phyloP scores from a whole-genome alignment of 2,329 filamentous ascomycete species.

The Rhynchosporium agropyri region DNA sequence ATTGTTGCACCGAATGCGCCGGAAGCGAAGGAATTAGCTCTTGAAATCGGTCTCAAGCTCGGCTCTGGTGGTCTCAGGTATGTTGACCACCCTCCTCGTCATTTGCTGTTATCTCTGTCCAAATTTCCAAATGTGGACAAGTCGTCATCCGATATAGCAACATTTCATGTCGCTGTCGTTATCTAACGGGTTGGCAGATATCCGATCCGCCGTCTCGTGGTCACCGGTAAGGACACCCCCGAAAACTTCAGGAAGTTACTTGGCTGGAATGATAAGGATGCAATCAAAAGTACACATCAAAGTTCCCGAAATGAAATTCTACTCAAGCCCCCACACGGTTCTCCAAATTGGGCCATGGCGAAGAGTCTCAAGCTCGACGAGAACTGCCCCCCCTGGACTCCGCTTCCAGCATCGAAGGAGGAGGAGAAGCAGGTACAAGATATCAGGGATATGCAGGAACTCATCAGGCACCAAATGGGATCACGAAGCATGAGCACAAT shows the following conservation, averaged over 20 bases:
- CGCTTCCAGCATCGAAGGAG: not conserved
- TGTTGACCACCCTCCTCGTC: not conserved
- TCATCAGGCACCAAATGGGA: not conserved
- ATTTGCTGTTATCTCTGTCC: no score
- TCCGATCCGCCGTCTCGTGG: not conserved
- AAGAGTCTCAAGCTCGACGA: not conserved
- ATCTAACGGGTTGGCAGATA: no score
- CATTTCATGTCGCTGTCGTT: no score
- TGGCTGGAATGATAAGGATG: not conserved
- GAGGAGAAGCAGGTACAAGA: not conserved
- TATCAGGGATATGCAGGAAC: not conserved
- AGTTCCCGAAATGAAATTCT: not conserved
- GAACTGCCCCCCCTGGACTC: not conserved
- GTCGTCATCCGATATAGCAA: no score
- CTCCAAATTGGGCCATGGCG: not conserved
- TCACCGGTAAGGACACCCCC: not conserved
- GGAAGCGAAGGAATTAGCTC: not conserved
- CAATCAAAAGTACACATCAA: not conserved
- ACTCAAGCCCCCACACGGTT: not conserved
- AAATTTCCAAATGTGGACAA: no score
- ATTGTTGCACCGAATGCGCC: not conserved
- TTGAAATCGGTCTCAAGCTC: not conserved
- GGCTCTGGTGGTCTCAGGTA: not conserved
- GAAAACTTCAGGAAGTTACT: not conserved
- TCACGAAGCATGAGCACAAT: not conserved